Conservation (phyloP, 1,139 yeast species). For the Blastobotrys illinoisensis region DNA sequence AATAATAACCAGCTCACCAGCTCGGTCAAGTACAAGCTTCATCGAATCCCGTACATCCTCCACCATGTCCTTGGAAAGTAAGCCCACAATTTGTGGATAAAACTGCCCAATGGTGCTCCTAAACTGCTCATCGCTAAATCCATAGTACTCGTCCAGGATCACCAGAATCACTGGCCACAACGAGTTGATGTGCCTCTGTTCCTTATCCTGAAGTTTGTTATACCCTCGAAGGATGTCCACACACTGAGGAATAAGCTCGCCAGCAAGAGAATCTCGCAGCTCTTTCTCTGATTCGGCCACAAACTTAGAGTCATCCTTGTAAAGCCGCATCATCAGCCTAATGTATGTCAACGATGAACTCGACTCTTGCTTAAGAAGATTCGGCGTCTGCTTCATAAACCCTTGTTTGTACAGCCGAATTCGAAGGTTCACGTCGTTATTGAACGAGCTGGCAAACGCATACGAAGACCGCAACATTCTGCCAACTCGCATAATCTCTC, state of each 20-base stretch:
- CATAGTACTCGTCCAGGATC: constrained; percentile 73
- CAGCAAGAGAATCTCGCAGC: constrained; percentile 35
- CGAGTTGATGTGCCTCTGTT: constrained; percentile 73
- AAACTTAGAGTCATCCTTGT: constrained; percentile 54
- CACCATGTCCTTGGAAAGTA: constrained; percentile 65
- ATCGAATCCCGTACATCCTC: constrained; percentile 66
- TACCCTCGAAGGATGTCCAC: constrained; percentile 64
- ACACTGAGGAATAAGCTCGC: constrained; percentile 64
- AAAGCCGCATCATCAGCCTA: constrained; percentile 72
- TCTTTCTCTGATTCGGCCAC: constrained; percentile 16
- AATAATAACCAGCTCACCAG: constrained; percentile 45
- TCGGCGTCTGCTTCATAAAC: constrained; percentile 87
- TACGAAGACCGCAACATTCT: constrained; percentile 62
- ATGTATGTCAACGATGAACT: constrained; percentile 85
- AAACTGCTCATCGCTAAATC: constrained; percentile 74
- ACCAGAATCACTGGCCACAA: constrained; percentile 93
- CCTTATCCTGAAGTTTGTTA: constrained; percentile 59
- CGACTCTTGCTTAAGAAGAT: constrained; percentile 84
- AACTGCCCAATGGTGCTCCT: constrained; percentile 53
- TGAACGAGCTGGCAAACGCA: constrained; percentile 77
- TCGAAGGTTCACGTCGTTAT: constrained; percentile 81
- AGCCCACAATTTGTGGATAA: constrained; percentile 60
- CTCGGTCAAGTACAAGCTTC: constrained; percentile 58
- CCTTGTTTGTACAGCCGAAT: constrained; percentile 88
- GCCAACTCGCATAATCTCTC: constrained; percentile 55